A percentile compares a stretch with the other conserved stretches of the same genome.
These are phyloP conservation scores for Penicillium daleae DNA, from an alignment of 495 filamentous ascomycete species.

Conservation along the genomic window DNA sequence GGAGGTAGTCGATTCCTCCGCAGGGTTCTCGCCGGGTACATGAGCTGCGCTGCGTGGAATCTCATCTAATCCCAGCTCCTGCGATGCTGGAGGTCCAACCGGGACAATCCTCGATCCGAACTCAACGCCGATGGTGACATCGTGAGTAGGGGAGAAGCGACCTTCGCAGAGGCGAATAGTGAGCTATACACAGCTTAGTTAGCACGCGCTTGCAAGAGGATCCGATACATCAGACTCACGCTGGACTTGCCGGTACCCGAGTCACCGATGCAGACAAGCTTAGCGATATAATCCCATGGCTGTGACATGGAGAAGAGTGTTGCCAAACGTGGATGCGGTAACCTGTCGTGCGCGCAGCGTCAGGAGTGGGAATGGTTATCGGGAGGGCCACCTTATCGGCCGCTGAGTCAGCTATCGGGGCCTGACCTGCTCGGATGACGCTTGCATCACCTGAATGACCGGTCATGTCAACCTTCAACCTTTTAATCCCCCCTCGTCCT, in stretches of 20 bases:
- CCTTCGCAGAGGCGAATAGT: constrained; percentile 97
- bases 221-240: constrained; percentile 41
- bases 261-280: constrained; percentile 96
- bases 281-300: constrained; percentile 98
- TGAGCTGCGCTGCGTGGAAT: constrained; percentile 13
- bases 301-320: constrained; percentile 62
- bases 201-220: background rate
- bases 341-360: constrained; percentile 1
- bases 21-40: constrained; percentile 15
- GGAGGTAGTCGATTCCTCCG: constrained; percentile 27
- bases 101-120: constrained; percentile 94
- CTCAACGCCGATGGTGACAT: constrained; percentile 98
- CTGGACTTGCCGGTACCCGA: constrained; percentile 90
- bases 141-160: constrained; percentile 88
- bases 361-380: constrained; percentile 18
- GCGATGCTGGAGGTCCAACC: constrained; percentile 73
- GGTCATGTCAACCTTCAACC: constrained; percentile 7
- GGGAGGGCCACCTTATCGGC: constrained; percentile 9
- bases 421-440: constrained; percentile 49
- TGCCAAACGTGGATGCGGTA: constrained; percentile 2
- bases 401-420: constrained; percentile 50
- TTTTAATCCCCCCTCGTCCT: constrained; percentile 8
- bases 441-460: constrained; percentile 35
- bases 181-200: constrained; percentile 51
- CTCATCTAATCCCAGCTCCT: constrained; percentile 44